Evolutionary conservation across 306 rosid genomes (phyloP), one percentile per base, ranked within the genome.

Genomic region (Abrus pulchellus): DNA sequence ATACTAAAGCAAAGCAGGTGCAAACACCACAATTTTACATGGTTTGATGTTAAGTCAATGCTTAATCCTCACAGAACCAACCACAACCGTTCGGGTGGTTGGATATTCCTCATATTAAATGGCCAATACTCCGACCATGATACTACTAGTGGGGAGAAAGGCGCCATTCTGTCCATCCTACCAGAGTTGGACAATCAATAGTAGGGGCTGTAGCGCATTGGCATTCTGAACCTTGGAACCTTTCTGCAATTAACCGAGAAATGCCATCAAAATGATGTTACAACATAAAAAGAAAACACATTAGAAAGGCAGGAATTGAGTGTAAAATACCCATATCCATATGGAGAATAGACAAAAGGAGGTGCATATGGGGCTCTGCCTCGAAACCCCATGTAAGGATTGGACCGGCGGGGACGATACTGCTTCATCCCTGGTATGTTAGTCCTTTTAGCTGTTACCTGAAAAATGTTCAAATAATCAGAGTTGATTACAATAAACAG

Each of bases 341-440:
- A 88, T 1, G 97, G 94, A 45, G 90, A 65, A 84, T 76, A 88
- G 62, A 82, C 72, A 76, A 78, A 89, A n/a, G 97, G 90, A 64
- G 93, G 83, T 30, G 86, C 82, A 85, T 65, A 85, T 43, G 92
- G 93, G 38, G 85, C 20, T 76, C 97, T 83, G 80, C 90, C 83
- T 75, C 90, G 85, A 74, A 80, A 81, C 45, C 90, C 92, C 89
- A 88, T 83, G 48, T 68, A 74, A 43, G 94, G 83, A 72, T 83
- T 91, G 55, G 93, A 1, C 49, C 92, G 89, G 45, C 93, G 92
- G 7, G 85, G 54, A 41, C 92, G 94, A 68, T 48, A 68, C 78
- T 83, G 97, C 90, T 91, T 91, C 94, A 91, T 89, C 65, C 97
- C 97, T 40, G 97, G 97, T 44, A 89, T 32, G 82, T 91, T 91